Conservation (phyloP, 2,329 filamentous ascomycete genomes). For the Penicillium brasilianum region DNA sequence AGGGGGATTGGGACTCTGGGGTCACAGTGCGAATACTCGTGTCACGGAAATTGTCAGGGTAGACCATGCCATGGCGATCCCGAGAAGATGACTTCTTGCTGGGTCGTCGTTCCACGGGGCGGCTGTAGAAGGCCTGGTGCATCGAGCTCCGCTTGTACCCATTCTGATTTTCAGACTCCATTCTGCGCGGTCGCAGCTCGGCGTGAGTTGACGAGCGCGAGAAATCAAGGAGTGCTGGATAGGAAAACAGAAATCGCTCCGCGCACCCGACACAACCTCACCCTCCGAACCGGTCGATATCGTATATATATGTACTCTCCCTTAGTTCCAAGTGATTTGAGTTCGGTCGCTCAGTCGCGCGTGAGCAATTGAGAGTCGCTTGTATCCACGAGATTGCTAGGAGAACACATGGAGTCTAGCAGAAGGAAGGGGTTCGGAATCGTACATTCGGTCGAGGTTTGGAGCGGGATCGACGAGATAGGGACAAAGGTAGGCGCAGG, state of each 20-base stretch:
- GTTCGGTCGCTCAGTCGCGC: conserved; percentile 32
- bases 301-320: conserved; percentile 18
- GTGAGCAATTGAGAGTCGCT: conserved; percentile 41
- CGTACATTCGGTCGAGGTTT: conserved; percentile 44
- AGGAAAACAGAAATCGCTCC: conserved; percentile 33
- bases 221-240: conserved; percentile 25
- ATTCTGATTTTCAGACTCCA: conserved; percentile 50
- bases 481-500: conserved; percentile 30
- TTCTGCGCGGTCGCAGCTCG: conserved; percentile 33
- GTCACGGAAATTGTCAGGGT: conserved; percentile 52
- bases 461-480: conserved; percentile 24
- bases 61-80: conserved; percentile 53
- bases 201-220: conserved; percentile 25
- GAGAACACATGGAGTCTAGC: conserved; percentile 47
- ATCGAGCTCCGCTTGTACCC: conserved; percentile 48
- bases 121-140: conserved; percentile 45
- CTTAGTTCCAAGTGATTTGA: background rate
- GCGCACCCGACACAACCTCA: conserved; percentile 31
- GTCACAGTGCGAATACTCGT: conserved; percentile 53
- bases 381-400: conserved; percentile 40
- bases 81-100: conserved; percentile 56
- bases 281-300: conserved; percentile 28
- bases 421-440: conserved; percentile 34
- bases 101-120: conserved; percentile 50
- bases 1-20: conserved; percentile 51